phyloP scores from a whole-genome alignment of 176 grass and related monocot genomes.

The Juncus inflexus region DNA sequence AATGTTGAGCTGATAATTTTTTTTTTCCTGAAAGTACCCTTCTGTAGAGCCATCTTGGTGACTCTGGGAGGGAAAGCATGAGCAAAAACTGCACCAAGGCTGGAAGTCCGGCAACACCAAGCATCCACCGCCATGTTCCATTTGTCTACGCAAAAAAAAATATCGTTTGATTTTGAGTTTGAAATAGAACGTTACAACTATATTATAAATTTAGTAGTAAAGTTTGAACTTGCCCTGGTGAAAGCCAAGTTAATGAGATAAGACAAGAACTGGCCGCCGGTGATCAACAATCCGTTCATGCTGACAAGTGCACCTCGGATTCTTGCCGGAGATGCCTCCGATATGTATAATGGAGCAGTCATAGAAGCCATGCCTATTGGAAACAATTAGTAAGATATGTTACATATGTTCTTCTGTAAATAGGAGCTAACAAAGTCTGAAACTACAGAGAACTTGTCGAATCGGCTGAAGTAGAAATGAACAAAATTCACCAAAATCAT shows the following conservation, averaged over 20 bases:
- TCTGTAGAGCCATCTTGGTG: constrained; percentile 26
- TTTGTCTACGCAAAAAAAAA: constrained; percentile 35
- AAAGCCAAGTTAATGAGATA: constrained; percentile 87
- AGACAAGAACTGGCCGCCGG: constrained; percentile 79
- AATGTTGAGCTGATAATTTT: not conserved
- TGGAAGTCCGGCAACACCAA: constrained; percentile 67
- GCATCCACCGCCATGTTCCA: constrained; percentile 95
- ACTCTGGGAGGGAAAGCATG: constrained; percentile 65
- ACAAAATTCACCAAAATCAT: no score
- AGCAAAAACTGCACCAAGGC: constrained; percentile 63
- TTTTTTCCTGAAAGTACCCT: constrained; percentile 38
- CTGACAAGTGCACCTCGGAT: constrained; percentile 76
- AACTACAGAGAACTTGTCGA: no score
- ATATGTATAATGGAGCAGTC: constrained; percentile 84
- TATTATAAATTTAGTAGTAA: not conserved
- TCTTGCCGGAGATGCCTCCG: constrained; percentile 68
- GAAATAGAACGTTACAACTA: not conserved
- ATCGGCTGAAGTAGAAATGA: no score
- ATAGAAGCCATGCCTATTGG: constrained; percentile 54
- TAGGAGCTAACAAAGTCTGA: no score
- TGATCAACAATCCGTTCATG: constrained; percentile 82
- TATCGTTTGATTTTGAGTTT: not conserved
- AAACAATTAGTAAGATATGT: no score
- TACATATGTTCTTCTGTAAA: no score
- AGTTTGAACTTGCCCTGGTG: constrained; percentile 38